Base-by-base conservation (phyloP, 108 stramenopile species). In the Cyclotella distinguenda region DNA sequence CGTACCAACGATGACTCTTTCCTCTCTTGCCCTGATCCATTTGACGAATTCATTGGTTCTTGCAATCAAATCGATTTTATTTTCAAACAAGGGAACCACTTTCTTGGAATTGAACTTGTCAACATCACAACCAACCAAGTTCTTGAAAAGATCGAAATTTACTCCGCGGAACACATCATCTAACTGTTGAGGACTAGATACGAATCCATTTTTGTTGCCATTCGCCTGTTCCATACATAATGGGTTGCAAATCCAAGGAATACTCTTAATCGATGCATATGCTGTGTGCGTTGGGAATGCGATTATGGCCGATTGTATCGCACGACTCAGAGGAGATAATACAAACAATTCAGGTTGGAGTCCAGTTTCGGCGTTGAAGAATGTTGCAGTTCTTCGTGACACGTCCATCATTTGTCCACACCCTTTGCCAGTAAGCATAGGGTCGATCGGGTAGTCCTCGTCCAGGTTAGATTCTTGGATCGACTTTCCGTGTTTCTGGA, bases 311-410 rank as follows among this genome's bases (percentile, higher is more conserved):
- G 72, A 61, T 79, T 74, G 72, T 33, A 72, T 74, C 5, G 78
- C 78, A n/a, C 78, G 72, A 9, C 72, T 38, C 52, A 79, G 72
- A 45, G 78, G 78, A n/a, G 67, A 69, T 11, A 72, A 64, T 4
- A 79, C 78, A 19, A 79, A 67, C 33, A 79, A 71, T 32, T 78
- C 71, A 9, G 77, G 77, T 13, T 52, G 33, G 21, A 78, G 68
- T 33, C 67, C 72, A 4, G 78, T 79, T 16, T 72, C 62, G n/a
- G 60, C 40, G 35, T 79, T 79, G 35, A 70, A 73, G 68, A 67
- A 79, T 26, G 60, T 68, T 19, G 78, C 78, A 12, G 78, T 79
- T 33, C 66, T 59, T 19, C 72, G 59, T 1, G 70, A 73, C 26
- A 74, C 31, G 33, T 39, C 60, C 5, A 79, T 67, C 72, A 74